Evolutionary conservation across 345 rosid genomes (phyloP).

Genomic region (Arabidopsis arenosa): DNA sequence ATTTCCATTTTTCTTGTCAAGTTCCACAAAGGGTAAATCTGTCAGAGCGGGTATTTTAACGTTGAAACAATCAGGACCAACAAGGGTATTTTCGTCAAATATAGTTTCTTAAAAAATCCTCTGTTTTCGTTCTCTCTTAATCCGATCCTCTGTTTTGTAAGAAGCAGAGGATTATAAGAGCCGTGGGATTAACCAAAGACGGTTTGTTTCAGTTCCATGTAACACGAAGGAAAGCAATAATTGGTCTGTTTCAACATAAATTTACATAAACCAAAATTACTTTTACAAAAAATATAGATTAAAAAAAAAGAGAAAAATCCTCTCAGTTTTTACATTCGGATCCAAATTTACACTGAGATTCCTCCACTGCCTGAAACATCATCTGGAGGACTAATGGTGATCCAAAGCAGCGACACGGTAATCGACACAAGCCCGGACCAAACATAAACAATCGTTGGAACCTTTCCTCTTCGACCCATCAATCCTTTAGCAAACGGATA

Average conservation of each 20-base stretch:
- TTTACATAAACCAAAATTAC: slow-evolving; percentile 42
- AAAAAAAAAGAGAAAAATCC: slow-evolving; percentile 3
- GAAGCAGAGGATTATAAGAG: neutral
- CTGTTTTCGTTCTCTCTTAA: neutral
- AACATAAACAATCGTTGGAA: slow-evolving; percentile 81
- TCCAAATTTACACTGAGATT: slow-evolving; percentile 36
- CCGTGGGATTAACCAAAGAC: too few species aligned
- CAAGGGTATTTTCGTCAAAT: neutral
- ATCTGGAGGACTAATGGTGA: slow-evolving; percentile 69
- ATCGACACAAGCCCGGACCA: slow-evolving; percentile 84
- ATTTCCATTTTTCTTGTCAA: neutral
- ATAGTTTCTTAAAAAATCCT: too few species aligned
- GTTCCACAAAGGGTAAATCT: neutral
- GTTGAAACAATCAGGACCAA: neutral
- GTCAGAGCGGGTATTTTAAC: neutral
- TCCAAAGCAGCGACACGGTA: slow-evolving; percentile 77
- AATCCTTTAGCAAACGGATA: slow-evolving; percentile 82
- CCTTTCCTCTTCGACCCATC: slow-evolving; percentile 85
- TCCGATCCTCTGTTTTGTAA: neutral
- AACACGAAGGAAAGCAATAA: slow-evolving; percentile 6
- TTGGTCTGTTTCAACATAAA: slow-evolving; percentile 23
- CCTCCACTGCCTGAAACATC: slow-evolving; percentile 42
- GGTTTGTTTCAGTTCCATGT: slow-evolving; percentile 7
- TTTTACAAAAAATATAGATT: slow-evolving; percentile 17
- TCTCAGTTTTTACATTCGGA: slow-evolving; percentile 11